Evolutionary conservation across 2,329 filamentous ascomycete genomes (phyloP), one percentile per base, ranked within the genome.

Genomic region (Phaeosphaeria sp.): DNA sequence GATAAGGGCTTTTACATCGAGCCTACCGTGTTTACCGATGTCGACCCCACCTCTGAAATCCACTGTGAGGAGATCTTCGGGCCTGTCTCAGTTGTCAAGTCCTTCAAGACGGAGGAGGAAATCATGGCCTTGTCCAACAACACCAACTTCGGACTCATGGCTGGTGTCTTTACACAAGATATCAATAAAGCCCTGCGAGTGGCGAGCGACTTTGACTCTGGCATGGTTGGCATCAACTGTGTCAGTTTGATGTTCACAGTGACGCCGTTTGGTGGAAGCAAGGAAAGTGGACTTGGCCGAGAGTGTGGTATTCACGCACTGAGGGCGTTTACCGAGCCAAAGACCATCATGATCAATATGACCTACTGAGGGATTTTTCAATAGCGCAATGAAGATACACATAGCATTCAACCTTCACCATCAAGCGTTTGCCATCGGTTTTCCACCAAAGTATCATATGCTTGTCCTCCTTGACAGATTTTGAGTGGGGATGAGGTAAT

Each of bases 211-310:
- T 68, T 77, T 30, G 74, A 77, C 21, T 67, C 65, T 0, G 73
- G 74, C 4, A 77, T 75, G 65, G 70, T 75, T 2, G 72, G 75
- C 21, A 62, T 77, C 36, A 77, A 77, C 46, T 73, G 70, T 40
- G 63, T 73, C 9, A 72, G 69, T 45, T 56, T 73, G 56, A 70
- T 74, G 55, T 78, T 80, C 55, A 64, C 80, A 42, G 72, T 56
- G 4, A 74, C 77, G 2, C 83, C 83, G 0, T 85, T 85, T 63
- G 82, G 83, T 27, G 83, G 83, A 7, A 77, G 64, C 50, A 85
- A 85, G 75, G 76, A 82, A 69, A 81, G 78, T 56, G 83, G 83
- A 0, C 59, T 81, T 17, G 83, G 83, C 2, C 71, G 82, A 3
- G 83, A 85, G 69, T 79, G 79, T 51, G 82, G 79, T 20, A 78